Conservation (phyloP, 441 rosid species). For the Eugenia klotzschiana region DNA sequence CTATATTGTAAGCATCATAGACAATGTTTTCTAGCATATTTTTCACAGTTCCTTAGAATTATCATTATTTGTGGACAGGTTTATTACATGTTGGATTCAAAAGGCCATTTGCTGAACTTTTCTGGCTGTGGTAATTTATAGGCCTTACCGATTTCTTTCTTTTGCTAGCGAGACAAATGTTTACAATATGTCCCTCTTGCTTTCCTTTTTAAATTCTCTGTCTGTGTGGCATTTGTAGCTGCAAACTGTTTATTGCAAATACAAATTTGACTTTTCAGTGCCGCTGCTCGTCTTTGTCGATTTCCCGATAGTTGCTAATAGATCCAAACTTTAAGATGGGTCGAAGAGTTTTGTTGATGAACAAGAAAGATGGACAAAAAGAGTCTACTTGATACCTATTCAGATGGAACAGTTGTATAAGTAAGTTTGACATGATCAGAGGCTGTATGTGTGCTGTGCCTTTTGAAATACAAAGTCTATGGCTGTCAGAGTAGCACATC, state of each 20-base stretch:
- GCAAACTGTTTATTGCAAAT: not conserved
- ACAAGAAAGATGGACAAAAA: not conserved
- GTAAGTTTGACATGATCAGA: not conserved
- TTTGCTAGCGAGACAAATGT: not conserved
- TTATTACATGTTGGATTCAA: constrained; percentile 74
- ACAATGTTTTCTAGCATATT: not conserved
- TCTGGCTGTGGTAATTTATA: constrained; percentile 72
- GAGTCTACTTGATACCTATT: not conserved
- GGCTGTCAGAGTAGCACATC: not conserved
- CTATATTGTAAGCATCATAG: not conserved
- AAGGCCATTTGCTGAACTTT: constrained; percentile 57
- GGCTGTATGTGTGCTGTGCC: not conserved
- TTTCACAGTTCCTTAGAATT: not conserved
- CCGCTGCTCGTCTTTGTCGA: not conserved
- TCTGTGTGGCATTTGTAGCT: not conserved
- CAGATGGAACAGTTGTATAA: not conserved
- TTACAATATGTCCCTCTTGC: not conserved
- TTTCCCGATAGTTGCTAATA: not conserved
- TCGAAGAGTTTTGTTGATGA: not conserved
- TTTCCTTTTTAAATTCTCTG: not conserved
- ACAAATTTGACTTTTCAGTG: not conserved
- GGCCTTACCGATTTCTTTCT: not conserved
- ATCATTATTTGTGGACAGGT: constrained; percentile 29
- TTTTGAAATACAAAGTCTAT: not conserved
- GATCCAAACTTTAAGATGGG: not conserved